phyloP scores from a whole-genome alignment of 371 early-diverging fungal genomes.

The Parasitella parasitica region DNA sequence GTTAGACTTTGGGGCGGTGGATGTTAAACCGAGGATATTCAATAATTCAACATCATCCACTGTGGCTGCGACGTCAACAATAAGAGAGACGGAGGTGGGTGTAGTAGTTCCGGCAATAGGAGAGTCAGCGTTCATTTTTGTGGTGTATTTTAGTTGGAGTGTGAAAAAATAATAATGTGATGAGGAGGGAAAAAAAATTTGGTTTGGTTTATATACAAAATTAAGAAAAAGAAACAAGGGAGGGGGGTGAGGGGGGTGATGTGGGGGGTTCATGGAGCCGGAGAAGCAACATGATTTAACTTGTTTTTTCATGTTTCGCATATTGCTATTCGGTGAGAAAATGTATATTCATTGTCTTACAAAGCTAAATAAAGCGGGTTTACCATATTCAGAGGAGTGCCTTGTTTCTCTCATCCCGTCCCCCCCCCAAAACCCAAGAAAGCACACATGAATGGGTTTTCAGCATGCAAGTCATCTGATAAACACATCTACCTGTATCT shows the following conservation, averaged over 20 bases:
- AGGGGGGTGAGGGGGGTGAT: neutral
- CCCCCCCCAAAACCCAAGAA: neutral
- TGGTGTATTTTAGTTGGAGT: neutral
- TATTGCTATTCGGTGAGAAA: neutral
- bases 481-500: neutral
- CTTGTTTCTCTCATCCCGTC: too few species aligned
- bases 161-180: neutral
- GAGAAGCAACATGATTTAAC: neutral
- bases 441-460: neutral
- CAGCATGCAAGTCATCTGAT: neutral
- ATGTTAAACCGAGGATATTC: constrained; percentile 18
- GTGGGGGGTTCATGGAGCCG: neutral
- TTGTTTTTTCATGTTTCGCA: neutral
- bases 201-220: neutral
- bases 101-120: neutral
- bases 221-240: neutral
- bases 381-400: neutral
- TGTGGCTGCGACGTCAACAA: neutral
- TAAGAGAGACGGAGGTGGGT: neutral
- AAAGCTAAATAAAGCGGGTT: neutral
- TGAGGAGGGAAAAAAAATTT: neutral
- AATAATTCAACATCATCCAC: constrained; percentile 26
- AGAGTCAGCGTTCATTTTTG: neutral
- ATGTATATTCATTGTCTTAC: neutral
- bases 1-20: too few species aligned